Evolutionary conservation across 1,284 basidiomycete species (phyloP), one percentile per base, ranked within the genome.

Genomic region (Cryptococcus sp.): DNA sequence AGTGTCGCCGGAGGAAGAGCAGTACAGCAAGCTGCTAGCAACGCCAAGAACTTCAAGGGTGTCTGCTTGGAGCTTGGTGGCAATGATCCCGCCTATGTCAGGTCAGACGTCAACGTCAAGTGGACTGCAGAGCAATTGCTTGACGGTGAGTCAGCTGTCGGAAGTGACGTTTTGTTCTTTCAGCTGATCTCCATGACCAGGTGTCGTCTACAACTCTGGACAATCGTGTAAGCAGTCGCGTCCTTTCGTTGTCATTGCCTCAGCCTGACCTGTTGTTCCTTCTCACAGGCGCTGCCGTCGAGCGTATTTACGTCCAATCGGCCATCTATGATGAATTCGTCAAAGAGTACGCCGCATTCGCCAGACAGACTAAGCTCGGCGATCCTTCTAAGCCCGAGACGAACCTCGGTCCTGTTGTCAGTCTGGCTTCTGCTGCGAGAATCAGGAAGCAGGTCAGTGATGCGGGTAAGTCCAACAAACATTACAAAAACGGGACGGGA

Each of bases 301-400:
- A 97, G 87, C 85, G 94, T 25, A 93, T 98, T 54, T 98, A 97
- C 75, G 93, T 96, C 13, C 91, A 97, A 69, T 87, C 91, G 66
- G 82, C 83, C 0, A 78, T 95, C 16, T 94, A 87, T 71, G 90
- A 93, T 63, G 74, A 81, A 3, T 96, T 98, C 66, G 87, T 97
- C 8, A 72, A 83, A n/a, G 83, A 85, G 69, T 90, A 87, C 61
- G 89, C 87, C 8, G 85, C 87, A 1, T 75, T 88, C 19, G 86
- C 88, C 57, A 90, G 91, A 82, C 88, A 80, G 67, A 93, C 93
- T 79, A 87, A 85, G 67, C 85, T 97, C 11, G 93, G 90, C 3
- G 91, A 97, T 73, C 94, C 94, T 0, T 89, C 87, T 0, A 78
- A 84, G 47, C 74, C 84, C 7, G 83, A 85, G 15, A 90, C 87